Base-by-base conservation (phyloP, 108 stramenopile genomes). In the Skeletonema potamos region DNA sequence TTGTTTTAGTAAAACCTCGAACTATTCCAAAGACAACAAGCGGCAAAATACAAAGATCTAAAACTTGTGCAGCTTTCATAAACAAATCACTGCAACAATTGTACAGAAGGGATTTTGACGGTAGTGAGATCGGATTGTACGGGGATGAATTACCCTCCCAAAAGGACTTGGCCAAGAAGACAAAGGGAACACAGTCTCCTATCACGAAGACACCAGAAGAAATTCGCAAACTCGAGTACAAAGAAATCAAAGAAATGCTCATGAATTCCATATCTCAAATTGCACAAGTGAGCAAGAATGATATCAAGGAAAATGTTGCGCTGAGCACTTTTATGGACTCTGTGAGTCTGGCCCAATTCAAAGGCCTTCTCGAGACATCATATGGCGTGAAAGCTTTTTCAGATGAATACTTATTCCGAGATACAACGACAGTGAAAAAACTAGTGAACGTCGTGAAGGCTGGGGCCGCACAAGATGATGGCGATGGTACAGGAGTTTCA, bases 11-110 rank as follows among this genome's bases (percentile, higher is more conserved):
- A 17, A 74, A 89, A 64, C 86, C 93, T 13, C 83, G 90, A 54
- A 97, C 95, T 0, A 86, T 99, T 9, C 96, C 97, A 6, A 99
- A 99, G 78, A 99, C 99, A 17, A 98, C 95, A 12, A 96, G 95
- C 56, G 99, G 99, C 8, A 99, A 99, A 72, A 99, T 99, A 65
- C 96, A 97, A 9, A 86, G 99, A 67, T 70, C 86, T 3, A 96
- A 96, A 95, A 96, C 97, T 63, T 79, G 81, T 32, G 87, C 88
- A 64, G 90, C 68, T n/a, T 94, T 86, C 57, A 33, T 90, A 24
- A 83, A 70, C 9, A 81, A 77, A 8, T 84, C 77, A 13, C 77
- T 96, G 24, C 56, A 87, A 34, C 79, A 85, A 22, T 84, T 96
- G 9, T 89, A 85, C 66, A 57, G 82, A 28, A 86, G 84, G 57